Conservation (phyloP, 768 basidiomycete species). For the Clitopilus hobsonii region DNA sequence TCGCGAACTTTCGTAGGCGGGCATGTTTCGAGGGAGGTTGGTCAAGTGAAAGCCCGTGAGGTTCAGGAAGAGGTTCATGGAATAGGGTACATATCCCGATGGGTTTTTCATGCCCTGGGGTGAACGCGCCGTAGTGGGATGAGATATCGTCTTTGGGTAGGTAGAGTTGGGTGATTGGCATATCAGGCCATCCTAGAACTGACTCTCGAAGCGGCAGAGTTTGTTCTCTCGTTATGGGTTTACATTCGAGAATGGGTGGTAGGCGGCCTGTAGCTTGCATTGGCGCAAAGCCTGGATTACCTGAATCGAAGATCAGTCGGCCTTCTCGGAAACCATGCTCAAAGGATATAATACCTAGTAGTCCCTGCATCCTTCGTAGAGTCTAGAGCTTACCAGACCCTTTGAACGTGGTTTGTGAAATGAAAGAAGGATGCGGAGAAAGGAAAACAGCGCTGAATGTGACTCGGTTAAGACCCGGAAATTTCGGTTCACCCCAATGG, state of each 20-base stretch:
- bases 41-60: background rate
- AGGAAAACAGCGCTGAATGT: too few relatives aligned
- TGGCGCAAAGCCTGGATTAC: too few relatives aligned
- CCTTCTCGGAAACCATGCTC: too few relatives aligned
- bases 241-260: background rate
- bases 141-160: constrained; percentile 50
- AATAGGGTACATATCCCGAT: constrained; percentile 57
- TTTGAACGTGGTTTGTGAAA: too few relatives aligned
- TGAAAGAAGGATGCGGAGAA: too few relatives aligned
- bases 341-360: too few relatives aligned
- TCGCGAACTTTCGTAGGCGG: constrained; percentile 61
- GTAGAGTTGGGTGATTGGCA: constrained; percentile 38
- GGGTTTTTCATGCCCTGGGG: constrained; percentile 25
- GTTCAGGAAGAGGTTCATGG: constrained; percentile 30
- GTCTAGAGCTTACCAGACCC: too few relatives aligned
- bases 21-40: constrained; percentile 15
- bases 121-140: constrained; percentile 52
- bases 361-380: too few relatives aligned
- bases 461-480: too few relatives aligned
- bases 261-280: too few relatives aligned
- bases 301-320: too few relatives aligned
- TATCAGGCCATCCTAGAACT: constrained; percentile 49
- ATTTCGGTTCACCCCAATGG: too few relatives aligned
- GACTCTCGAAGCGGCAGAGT: constrained; percentile 47
- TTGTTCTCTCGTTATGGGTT: constrained; percentile 28